phyloP scores from a whole-genome alignment of 2,329 filamentous ascomycete species.

The Blastomyces percursus region DNA sequence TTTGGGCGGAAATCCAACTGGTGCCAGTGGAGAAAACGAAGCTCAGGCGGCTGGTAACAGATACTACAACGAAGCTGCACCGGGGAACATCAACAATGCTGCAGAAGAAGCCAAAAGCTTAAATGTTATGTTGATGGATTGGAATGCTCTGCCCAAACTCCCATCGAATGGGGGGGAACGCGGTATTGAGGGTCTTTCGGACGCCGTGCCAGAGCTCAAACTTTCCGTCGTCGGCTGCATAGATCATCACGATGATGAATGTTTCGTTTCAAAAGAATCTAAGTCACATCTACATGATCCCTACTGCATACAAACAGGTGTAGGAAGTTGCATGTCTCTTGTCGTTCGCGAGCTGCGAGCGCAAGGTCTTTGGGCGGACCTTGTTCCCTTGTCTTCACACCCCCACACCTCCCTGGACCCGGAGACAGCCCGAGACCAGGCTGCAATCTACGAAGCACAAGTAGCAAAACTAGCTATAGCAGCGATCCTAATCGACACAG shows the following conservation, averaged over 20 bases:
- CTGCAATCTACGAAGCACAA: constrained; percentile 28
- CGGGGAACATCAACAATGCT: neutral
- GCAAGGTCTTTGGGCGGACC: constrained; percentile 33
- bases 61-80: neutral
- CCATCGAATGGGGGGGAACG: constrained; percentile 27
- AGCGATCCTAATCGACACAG: constrained; percentile 36
- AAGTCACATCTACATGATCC: constrained; percentile 31
- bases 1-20: neutral
- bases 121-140: constrained; percentile 34
- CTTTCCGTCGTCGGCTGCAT: constrained; percentile 44
- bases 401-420: neutral
- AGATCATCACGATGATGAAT: constrained; percentile 53
- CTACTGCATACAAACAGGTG: constrained; percentile 42
- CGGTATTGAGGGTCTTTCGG: constrained; percentile 38
- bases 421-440: constrained; percentile 6
- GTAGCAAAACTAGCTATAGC: constrained; percentile 31
- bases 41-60: neutral
- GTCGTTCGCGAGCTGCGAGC: constrained; percentile 42
- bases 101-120: constrained; percentile 4
- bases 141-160: constrained; percentile 34
- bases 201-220: constrained; percentile 15
- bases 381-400: constrained; percentile 16
- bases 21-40: neutral
- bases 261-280: constrained; percentile 34
- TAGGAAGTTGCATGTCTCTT: constrained; percentile 50